phyloP scores from a whole-genome alignment of 768 basidiomycete genomes.

The Lenzites betulinus region DNA sequence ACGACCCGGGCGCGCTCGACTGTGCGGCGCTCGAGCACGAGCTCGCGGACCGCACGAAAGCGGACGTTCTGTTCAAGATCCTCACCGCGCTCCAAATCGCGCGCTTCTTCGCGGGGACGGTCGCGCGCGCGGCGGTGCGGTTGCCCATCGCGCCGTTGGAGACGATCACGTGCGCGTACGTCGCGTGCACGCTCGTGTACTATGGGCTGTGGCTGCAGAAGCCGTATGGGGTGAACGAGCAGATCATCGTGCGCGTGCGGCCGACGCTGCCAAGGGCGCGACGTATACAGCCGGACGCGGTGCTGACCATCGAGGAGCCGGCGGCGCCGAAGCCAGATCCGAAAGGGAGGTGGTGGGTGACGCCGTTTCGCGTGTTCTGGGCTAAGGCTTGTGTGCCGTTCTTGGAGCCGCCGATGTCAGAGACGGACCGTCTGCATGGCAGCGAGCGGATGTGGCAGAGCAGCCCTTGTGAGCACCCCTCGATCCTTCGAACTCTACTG shows the following conservation, averaged over 20 bases:
- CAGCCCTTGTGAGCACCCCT: constrained; percentile 17
- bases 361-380: background rate
- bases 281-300: background rate
- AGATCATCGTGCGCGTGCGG: constrained; percentile 10
- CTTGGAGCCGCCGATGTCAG: constrained; percentile 10
- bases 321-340: background rate
- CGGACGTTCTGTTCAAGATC: constrained; percentile 20
- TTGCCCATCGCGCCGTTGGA: constrained; percentile 20
- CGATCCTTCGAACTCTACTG: background rate
- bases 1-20: constrained; percentile 10
- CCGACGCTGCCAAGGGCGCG: constrained; percentile 5
- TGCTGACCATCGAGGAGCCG: background rate
- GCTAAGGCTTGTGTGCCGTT: background rate
- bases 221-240: constrained; percentile 21
- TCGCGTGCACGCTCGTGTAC: constrained; percentile 20
- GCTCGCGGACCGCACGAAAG: constrained; percentile 20
- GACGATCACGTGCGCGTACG: constrained; percentile 20
- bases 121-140: constrained; percentile 1
- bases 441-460: constrained; percentile 15
- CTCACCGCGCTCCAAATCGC: constrained; percentile 19
- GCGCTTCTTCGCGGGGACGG: constrained; percentile 11
- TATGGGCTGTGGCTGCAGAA: constrained; percentile 19
- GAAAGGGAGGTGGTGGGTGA: background rate
- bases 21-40: constrained; percentile 18
- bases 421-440: constrained; percentile 16